phyloP scores from a whole-genome alignment of 768 basidiomycete species.

The Daedaleopsis nitida region DNA sequence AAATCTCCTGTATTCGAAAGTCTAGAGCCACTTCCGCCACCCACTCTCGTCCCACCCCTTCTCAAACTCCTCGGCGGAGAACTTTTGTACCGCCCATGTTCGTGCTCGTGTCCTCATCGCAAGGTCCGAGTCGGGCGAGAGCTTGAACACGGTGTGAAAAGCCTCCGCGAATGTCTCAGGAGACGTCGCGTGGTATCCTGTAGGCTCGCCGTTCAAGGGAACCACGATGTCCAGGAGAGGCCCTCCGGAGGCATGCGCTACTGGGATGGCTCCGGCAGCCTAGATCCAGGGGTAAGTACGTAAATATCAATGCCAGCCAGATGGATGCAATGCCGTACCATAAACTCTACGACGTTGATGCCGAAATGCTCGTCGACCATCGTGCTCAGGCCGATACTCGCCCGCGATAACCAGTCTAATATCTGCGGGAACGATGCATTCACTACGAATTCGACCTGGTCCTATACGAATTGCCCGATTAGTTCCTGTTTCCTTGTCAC shows the following conservation, averaged over 20 bases:
- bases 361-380: slow-evolving; percentile 99
- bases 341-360: slow-evolving; percentile 96
- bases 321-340: slow-evolving; percentile 54
- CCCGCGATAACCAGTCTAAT: slow-evolving; percentile 66
- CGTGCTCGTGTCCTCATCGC: slow-evolving; percentile 71
- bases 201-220: slow-evolving; percentile 68
- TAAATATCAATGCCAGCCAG: not conserved
- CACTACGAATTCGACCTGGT: slow-evolving; percentile 73
- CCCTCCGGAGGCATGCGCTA: slow-evolving; percentile 92
- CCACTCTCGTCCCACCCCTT: slow-evolving; percentile 70
- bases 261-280: slow-evolving; percentile 93
- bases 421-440: slow-evolving; percentile 81
- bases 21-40: slow-evolving; percentile 44
- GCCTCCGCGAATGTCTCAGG: slow-evolving; percentile 65
- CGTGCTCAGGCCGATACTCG: slow-evolving; percentile 88
- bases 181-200: slow-evolving; percentile 84
- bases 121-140: slow-evolving; percentile 55
- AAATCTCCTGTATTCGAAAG: not conserved
- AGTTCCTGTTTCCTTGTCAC: slow-evolving; percentile 4
- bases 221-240: slow-evolving; percentile 91
- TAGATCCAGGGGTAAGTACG: slow-evolving; percentile 30
- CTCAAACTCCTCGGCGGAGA: slow-evolving; percentile 79
- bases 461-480: slow-evolving; percentile 39
- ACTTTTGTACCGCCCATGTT: slow-evolving; percentile 67
- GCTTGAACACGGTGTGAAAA: slow-evolving; percentile 62